phyloP scores from a whole-genome alignment of 352 stramenopile genomes.

The Globisporangium acanthophoron region DNA sequence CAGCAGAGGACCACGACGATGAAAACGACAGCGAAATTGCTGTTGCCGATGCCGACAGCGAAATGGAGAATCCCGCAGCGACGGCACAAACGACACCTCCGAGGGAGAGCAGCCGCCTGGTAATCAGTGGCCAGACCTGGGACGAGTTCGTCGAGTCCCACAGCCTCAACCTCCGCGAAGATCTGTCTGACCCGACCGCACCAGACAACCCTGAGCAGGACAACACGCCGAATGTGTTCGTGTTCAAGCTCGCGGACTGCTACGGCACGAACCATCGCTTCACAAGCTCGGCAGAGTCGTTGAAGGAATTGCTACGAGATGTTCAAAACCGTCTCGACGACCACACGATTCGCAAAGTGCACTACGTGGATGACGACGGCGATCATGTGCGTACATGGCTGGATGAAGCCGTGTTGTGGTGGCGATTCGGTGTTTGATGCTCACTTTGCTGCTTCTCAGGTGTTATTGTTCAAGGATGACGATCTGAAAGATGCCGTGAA shows the following conservation, averaged over 20 bases:
- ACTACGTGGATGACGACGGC: constrained; percentile 81
- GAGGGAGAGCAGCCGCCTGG: constrained; percentile 11
- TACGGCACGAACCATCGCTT: constrained; percentile 83
- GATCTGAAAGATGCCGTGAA: constrained; percentile 80
- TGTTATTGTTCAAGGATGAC: constrained; percentile 73
- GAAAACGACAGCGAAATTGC: constrained; percentile 8
- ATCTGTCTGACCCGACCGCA: constrained; percentile 22
- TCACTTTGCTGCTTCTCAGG: constrained; percentile 16
- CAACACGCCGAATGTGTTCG: constrained; percentile 49
- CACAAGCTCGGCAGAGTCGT: constrained; percentile 69
- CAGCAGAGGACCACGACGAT: constrained; percentile 23
- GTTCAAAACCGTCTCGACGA: constrained; percentile 71
- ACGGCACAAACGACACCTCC: not conserved
- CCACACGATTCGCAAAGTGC: constrained; percentile 65
- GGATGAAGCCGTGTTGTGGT: not conserved
- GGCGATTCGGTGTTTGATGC: not conserved
- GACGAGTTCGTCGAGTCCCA: constrained; percentile 37
- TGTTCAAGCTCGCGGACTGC: constrained; percentile 80
- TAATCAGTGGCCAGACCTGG: constrained; percentile 38
- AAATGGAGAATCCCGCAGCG: not conserved
- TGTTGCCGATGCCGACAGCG: not conserved
- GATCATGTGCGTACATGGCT: constrained; percentile 30
- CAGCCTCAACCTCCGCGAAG: constrained; percentile 10
- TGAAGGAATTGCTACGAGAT: constrained; percentile 65
- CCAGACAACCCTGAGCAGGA: constrained; percentile 20